These are phyloP conservation scores for Coemansia aciculifera DNA, from an alignment of 192 early-diverging fungal species.

Conservation along the genomic window DNA sequence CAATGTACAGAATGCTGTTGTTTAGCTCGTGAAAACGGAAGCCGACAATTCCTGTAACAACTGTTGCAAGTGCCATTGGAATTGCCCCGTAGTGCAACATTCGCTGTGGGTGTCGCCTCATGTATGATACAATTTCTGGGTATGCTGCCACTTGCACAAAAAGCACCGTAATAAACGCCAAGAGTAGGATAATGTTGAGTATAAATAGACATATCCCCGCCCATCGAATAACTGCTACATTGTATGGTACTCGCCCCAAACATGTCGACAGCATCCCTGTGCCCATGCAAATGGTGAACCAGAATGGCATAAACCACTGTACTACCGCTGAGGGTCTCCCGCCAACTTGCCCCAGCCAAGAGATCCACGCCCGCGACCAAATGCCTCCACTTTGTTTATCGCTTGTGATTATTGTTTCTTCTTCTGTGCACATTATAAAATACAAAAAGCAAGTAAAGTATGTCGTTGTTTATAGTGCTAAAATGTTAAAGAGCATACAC, in stretches of 20 bases:
- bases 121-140: constrained; percentile 29
- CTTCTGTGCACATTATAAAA: neutral
- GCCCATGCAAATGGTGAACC: constrained; percentile 57
- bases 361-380: neutral
- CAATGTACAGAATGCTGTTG: neutral
- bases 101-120: constrained; percentile 40
- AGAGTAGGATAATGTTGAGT: constrained; percentile 31
- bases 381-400: neutral
- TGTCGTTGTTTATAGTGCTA: neutral
- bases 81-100: constrained; percentile 54
- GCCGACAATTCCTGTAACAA: constrained; percentile 18
- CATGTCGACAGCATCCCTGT: constrained; percentile 51
- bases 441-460: neutral
- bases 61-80: constrained; percentile 51
- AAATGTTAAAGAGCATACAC: neutral
- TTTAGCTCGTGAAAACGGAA: neutral
- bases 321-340: constrained; percentile 6
- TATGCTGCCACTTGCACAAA: constrained; percentile 23
- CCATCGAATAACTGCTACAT: constrained; percentile 11
- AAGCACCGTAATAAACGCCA: constrained; percentile 18
- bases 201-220: constrained; percentile 33
- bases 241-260: constrained; percentile 37
- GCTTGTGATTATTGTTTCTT: neutral
- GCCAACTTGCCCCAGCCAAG: neutral
- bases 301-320: constrained; percentile 55